A percentile compares a stretch with the other conserved stretches of the same genome.
These are phyloP conservation scores for Penicillium alfredii DNA, from an alignment of 495 filamentous ascomycete species.

Conservation along the genomic window DNA sequence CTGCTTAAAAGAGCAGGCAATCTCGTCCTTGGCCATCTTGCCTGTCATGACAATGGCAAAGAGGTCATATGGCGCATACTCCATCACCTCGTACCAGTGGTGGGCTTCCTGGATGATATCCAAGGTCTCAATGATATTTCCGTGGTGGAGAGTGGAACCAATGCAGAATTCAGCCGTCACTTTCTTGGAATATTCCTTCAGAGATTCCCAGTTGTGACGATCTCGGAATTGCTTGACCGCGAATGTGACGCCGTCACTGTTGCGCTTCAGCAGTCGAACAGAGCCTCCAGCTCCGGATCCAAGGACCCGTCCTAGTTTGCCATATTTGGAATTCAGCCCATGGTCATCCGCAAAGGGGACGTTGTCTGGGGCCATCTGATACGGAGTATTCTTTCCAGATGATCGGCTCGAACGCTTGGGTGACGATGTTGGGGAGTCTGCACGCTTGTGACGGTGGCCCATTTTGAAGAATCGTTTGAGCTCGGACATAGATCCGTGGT, in stretches of 20 bases:
- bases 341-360: constrained; percentile 95
- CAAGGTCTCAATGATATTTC: constrained; percentile 96
- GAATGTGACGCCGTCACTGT: constrained; percentile 84
- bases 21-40: constrained; percentile 90
- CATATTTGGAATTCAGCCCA: constrained; percentile 84
- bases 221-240: constrained; percentile 96
- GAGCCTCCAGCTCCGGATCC: constrained; percentile 94
- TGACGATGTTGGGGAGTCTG: constrained; percentile 51
- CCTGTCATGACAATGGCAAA: constrained; percentile 99
- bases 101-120: constrained; percentile 94
- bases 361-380: constrained; percentile 50
- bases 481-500: constrained; percentile 85
- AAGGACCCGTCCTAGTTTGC: constrained; percentile 87
- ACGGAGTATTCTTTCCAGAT: constrained; percentile 51
- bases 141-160: constrained; percentile 92
- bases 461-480: constrained; percentile 87
- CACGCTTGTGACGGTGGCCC: constrained; percentile 61
- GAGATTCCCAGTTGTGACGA: constrained; percentile 86
- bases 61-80: constrained; percentile 94
- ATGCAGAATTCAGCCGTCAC: constrained; percentile 99
- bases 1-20: constrained; percentile 86
- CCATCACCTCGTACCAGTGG: constrained; percentile 99
- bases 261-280: constrained; percentile 88
- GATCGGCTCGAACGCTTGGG: constrained; percentile 41
- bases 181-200: constrained; percentile 96